phyloP scores from a whole-genome alignment of 2,329 filamentous ascomycete species.

The Pseudocercospora fuligena region DNA sequence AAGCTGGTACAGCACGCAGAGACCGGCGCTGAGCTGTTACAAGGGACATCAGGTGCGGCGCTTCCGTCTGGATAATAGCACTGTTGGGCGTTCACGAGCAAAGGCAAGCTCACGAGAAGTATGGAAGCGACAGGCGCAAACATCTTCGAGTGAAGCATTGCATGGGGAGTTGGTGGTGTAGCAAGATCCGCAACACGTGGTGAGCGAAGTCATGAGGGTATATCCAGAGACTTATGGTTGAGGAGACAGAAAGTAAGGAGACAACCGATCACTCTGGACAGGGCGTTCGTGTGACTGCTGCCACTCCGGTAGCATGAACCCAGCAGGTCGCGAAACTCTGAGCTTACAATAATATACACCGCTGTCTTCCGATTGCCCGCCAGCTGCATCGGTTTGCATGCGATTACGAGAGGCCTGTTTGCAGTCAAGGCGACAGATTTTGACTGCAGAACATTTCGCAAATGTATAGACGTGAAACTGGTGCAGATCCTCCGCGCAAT shows the following conservation, averaged over 20 bases:
- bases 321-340: constrained; percentile 6
- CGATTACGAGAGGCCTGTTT: neutral
- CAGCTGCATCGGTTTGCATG: neutral
- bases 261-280: neutral
- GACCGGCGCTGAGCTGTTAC: constrained; percentile 15
- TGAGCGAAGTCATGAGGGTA: neutral
- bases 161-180: neutral
- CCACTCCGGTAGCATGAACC: neutral
- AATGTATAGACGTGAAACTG: neutral
- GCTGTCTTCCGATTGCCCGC: neutral
- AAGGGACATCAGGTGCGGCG: constrained; percentile 33
- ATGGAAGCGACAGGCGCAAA: neutral
- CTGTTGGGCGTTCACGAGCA: constrained; percentile 25
- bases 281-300: constrained; percentile 3
- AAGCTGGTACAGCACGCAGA: constrained; percentile 1
- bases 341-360: constrained; percentile 2
- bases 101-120: neutral
- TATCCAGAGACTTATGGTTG: neutral
- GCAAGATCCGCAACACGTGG: neutral
- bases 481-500: neutral
- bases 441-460: neutral
- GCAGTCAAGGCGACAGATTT: neutral
- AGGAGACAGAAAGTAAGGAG: neutral
- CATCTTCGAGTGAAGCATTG: constrained; percentile 1
- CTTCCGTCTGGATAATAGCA: constrained; percentile 40